Evolutionary conservation across 352 stramenopile genomes (phyloP).

Genomic region (Pythium diclinum): DNA sequence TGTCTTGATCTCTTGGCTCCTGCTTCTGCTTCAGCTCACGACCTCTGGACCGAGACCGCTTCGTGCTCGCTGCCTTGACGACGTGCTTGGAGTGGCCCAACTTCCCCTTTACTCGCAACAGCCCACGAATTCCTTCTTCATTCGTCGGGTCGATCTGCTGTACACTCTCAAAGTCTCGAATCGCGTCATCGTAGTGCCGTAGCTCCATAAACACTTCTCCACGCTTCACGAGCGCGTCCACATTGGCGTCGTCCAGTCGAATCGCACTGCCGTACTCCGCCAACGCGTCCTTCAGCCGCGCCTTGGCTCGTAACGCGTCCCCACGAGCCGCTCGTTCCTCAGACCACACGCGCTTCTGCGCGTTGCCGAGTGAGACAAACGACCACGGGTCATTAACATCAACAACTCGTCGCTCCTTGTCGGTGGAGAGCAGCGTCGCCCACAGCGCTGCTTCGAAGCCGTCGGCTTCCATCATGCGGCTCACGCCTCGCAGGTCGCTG

Average conservation of each 20-base stretch:
- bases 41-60: slow-evolving; percentile 5
- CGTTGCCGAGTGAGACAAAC: slow-evolving; percentile 29
- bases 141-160: slow-evolving; percentile 22
- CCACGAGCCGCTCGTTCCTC: slow-evolving; percentile 30
- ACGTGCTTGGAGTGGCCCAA: slow-evolving; percentile 23
- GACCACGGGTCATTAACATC: slow-evolving; percentile 26
- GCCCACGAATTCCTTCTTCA: slow-evolving; percentile 10
- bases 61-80: neutral
- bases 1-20: neutral
- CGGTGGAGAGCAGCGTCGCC: neutral
- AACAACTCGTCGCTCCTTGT: neutral
- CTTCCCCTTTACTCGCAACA: slow-evolving; percentile 29
- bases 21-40: neutral
- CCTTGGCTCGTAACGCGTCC: slow-evolving; percentile 26
- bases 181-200: slow-evolving; percentile 36
- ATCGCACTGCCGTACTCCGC: slow-evolving; percentile 39
- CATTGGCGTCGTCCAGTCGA: slow-evolving; percentile 32
- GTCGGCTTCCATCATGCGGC: slow-evolving; percentile 25
- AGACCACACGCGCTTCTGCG: slow-evolving; percentile 41
- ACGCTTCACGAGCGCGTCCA: slow-evolving; percentile 22
- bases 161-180: slow-evolving; percentile 36
- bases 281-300: slow-evolving; percentile 31
- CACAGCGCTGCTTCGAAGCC: neutral
- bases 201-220: slow-evolving; percentile 25
- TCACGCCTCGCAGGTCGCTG: slow-evolving; percentile 26